Evolutionary conservation across 1,139 yeast genomes (phyloP), one percentile per base, ranked within the genome.

Genomic region (Sugiyamaella castrensis): DNA sequence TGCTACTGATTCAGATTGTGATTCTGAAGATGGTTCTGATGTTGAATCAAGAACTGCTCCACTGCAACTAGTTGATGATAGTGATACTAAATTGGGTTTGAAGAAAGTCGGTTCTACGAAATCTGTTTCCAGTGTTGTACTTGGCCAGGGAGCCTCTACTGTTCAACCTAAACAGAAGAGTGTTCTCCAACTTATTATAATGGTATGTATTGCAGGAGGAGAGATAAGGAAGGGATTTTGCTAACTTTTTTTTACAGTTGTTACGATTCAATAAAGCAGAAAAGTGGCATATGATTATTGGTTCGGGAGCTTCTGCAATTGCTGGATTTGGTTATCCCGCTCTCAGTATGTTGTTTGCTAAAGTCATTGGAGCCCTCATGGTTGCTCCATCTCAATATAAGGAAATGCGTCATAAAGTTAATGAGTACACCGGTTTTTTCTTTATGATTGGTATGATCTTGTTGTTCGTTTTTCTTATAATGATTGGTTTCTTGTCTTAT

Each of bases 291-390:
- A 49, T 72, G 42, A 29, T 61, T 13, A 37, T 67, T 40, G 76
- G 75, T 7, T 55, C 61, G 3, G 29, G 56, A 30, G 62, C 64
- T 6, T 60, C 73, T 19, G 52, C 63, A 9, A 37, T 67, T 13
- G 60, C 68, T 31, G 76, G 76, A 8, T 62, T 67, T 47, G 71
- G 71, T 11, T 71, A 70, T 52, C 72, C 75, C 2, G 64, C 73
- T 10, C 61, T 71, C 49, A 66, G 70, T 35, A 61, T 71, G 35
- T 59, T 72, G 40, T 69, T 68, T 42, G 74, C 73, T 11, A 65
- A 68, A 37, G 61, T 66, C 35, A 62, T 72, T 51, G 58, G 63
- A 28, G 65, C 72, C 2, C 57, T 73, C 46, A 67, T 70, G 55
- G 70, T 66, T 2, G 57, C 71, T 1, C 65, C 65, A 40, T 56